A percentile compares a stretch with the other conserved stretches of the same genome.
These are phyloP conservation scores for Ilyonectria robusta DNA, from an alignment of 2,329 filamentous ascomycete genomes.

Conservation along the genomic window DNA sequence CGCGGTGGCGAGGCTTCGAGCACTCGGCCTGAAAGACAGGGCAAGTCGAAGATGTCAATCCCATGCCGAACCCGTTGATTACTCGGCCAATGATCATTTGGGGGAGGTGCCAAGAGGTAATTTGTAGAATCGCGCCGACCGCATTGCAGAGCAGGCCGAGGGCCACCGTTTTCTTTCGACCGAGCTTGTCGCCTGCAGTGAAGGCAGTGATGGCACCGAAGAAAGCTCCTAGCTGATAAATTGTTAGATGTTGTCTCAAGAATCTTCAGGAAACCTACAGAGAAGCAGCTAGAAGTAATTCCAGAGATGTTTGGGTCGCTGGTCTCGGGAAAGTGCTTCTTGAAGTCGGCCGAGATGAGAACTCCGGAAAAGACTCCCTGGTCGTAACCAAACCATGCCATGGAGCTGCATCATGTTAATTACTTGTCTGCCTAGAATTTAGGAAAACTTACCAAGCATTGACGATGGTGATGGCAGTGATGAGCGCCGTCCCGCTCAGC, in stretches of 20 bases:
- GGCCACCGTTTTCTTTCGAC: conserved; percentile 51
- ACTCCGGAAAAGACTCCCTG: conserved; percentile 61
- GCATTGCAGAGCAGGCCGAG: conserved; percentile 52
- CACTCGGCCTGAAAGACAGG: conserved; percentile 54
- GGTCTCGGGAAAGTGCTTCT: conserved; percentile 55
- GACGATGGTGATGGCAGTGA: conserved; percentile 44
- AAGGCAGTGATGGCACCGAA: conserved; percentile 51
- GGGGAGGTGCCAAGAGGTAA: conserved; percentile 52
- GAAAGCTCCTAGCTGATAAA: conserved; percentile 51
- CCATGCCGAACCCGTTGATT: conserved; percentile 58
- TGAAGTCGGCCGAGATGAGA: conserved; percentile 58
- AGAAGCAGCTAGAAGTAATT: conserved; percentile 60
- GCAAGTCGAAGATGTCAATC: conserved; percentile 53
- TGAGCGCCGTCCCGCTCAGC: conserved; percentile 43
- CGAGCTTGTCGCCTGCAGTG: conserved; percentile 51
- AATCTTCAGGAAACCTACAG: conserved; percentile 47
- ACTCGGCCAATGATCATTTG: conserved; percentile 60
- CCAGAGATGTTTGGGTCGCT: conserved; percentile 58
- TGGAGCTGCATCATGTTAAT: conserved; percentile 33
- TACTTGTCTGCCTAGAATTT: neutral
- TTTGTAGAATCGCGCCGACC: conserved; percentile 53
- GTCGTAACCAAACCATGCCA: conserved; percentile 54
- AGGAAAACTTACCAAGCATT: conserved; percentile 42
- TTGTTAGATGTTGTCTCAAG: neutral
- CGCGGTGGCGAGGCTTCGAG: conserved; percentile 54